phyloP scores from a whole-genome alignment of 2,329 filamentous ascomycete genomes.

The Parasarocladium wereldwijsianum region DNA sequence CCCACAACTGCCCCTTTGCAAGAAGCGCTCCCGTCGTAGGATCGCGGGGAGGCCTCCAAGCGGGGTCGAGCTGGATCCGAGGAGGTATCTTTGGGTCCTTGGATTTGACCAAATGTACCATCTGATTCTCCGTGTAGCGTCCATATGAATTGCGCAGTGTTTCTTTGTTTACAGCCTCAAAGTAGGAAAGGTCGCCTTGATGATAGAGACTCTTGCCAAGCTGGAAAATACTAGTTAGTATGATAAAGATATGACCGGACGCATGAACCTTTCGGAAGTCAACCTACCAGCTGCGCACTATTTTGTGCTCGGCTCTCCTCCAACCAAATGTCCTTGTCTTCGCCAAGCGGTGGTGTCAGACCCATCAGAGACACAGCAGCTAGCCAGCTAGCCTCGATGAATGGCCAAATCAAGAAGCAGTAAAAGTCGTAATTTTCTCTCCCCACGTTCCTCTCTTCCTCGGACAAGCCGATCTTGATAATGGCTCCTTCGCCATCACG shows the following conservation, averaged over 20 bases:
- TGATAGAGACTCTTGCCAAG: slow-evolving; percentile 95
- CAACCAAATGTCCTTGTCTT: slow-evolving; percentile 60
- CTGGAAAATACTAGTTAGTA: slow-evolving; percentile 22
- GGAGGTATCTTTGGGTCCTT: slow-evolving; percentile 48
- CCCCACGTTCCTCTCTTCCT: slow-evolving; percentile 60
- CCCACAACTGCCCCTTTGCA: slow-evolving; percentile 69
- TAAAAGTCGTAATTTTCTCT: slow-evolving; percentile 97
- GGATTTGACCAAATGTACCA: slow-evolving; percentile 59
- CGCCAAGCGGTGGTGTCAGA: slow-evolving; percentile 53
- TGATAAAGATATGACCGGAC: background rate
- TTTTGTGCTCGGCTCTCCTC: slow-evolving; percentile 65
- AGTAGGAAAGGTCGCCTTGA: slow-evolving; percentile 92
- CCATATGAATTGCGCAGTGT: slow-evolving; percentile 87
- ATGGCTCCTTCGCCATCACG: slow-evolving; percentile 40
- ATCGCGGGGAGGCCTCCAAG: slow-evolving; percentile 62
- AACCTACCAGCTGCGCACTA: slow-evolving; percentile 60
- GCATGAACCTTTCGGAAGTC: background rate
- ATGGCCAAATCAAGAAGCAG: slow-evolving; percentile 97
- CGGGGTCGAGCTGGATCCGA: slow-evolving; percentile 52
- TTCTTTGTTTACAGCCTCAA: slow-evolving; percentile 97
- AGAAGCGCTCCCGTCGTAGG: slow-evolving; percentile 42
- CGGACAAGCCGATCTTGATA: slow-evolving; percentile 57
- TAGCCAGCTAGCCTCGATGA: slow-evolving; percentile 89
- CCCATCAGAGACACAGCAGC: slow-evolving; percentile 80
- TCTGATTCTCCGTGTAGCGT: slow-evolving; percentile 81